phyloP scores from a whole-genome alignment of 495 filamentous ascomycete species.

The Xylaria nigripes region DNA sequence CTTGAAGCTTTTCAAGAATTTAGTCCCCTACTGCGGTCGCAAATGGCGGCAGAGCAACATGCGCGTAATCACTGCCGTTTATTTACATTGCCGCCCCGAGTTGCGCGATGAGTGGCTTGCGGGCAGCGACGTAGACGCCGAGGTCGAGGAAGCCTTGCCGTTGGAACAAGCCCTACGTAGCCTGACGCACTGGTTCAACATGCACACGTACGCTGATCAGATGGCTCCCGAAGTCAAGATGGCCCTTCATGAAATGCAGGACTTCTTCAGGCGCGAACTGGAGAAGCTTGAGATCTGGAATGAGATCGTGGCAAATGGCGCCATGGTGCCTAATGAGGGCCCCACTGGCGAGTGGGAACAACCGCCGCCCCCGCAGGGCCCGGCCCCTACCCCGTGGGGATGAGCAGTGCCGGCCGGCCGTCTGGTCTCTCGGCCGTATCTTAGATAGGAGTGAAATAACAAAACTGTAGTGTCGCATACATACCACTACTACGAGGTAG shows the following conservation, averaged over 20 bases:
- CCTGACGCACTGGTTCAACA: conserved; percentile 87
- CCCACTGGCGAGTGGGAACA: conserved; percentile 27
- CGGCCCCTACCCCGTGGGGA: too few relatives aligned
- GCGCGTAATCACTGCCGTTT: conserved; percentile 96
- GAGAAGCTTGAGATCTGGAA: conserved; percentile 63
- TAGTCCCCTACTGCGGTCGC: conserved; percentile 93
- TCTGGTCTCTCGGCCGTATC: too few relatives aligned
- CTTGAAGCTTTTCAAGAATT: conserved; percentile 95
- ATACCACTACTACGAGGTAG: too few relatives aligned
- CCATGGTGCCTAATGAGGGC: conserved; percentile 26
- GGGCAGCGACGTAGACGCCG: conserved; percentile 81
- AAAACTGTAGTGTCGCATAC: too few relatives aligned
- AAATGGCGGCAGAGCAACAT: conserved; percentile 99
- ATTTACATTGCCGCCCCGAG: conserved; percentile 85
- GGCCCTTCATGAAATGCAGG: conserved; percentile 67
- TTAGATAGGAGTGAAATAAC: too few relatives aligned
- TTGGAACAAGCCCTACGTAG: conserved; percentile 81
- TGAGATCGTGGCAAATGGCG: conserved; percentile 9
- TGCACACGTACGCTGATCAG: conserved; percentile 67
- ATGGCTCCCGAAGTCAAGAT: conserved; percentile 62
- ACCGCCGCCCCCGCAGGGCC: background rate
- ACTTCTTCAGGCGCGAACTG: conserved; percentile 85
- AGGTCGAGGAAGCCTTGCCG: conserved; percentile 85
- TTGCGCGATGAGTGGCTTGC: conserved; percentile 93
- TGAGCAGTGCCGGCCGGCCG: too few relatives aligned